Evolutionary conservation across 2,329 filamentous ascomycete species (phyloP), one percentile per base, ranked within the genome.

Genomic region (Escovopsis sp.): DNA sequence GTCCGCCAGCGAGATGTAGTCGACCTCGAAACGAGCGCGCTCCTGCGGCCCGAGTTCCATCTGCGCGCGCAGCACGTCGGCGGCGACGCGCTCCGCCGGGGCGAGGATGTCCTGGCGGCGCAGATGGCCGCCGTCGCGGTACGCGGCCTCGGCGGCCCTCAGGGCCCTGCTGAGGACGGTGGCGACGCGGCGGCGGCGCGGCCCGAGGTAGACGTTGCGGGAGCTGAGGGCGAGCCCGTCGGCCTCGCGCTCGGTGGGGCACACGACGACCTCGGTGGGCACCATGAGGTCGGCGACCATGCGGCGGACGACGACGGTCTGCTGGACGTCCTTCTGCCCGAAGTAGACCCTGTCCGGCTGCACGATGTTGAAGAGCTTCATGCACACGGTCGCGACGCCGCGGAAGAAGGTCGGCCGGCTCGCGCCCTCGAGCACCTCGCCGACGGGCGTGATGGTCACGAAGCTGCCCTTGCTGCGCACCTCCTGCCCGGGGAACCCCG

Each of bases 291-390:
- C 91, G 50, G 77, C 72, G 30, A 95, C 83, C 75, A 98, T 79
- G 37, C 83, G 77, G 54, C 77, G 80, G 54, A 98, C 84, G 10
- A 98, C 75, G 15, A 94, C 84, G 0, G 87, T 94, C 64, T 98
- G 91, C 67, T 98, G 91, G 18, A 95, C 78, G 60, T 98, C 91
- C 65, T 98, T 98, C 62, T 96, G 91, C 4, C 91, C 91, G 66
- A 98, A 95, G 64, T 94, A 88, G 18, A 83, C 82, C 4, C 73
- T 69, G 45, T 86, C 80, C 0, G 83, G 79, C 53, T 66, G 65
- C 15, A 67, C 62, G 18, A 65, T 59, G 49, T 66, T 67, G 57
- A 68, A 67, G 23, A 68, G 61, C 60, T 91, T 98, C 75, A 89
- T 91, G 66, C 88, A 95, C 2, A 98, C 82, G 2, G 91, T 98